A percentile compares a stretch with the other conserved stretches of the same genome.
Conservation (phyloP, 306 rosid genomes). For the Arachis stenosperma region DNA sequence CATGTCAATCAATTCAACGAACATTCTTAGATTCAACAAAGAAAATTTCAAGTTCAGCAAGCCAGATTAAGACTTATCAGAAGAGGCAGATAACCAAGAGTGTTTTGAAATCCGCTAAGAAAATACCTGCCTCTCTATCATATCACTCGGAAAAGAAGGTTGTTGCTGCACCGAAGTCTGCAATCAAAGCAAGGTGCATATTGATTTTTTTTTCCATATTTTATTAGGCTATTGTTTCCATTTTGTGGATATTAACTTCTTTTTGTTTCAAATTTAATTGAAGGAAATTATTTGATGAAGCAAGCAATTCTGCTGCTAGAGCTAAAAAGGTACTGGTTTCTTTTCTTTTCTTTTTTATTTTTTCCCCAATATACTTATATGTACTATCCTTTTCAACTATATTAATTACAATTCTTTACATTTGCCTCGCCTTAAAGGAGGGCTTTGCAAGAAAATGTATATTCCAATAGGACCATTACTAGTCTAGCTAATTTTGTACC, state of each 20-base stretch:
- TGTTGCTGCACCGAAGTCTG: conserved; percentile 35
- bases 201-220: neutral
- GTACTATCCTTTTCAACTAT: neutral
- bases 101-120: conserved; percentile 51
- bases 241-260: conserved; percentile 3
- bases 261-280: conserved; percentile 9
- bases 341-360: neutral
- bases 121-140: conserved; percentile 43
- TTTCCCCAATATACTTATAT: conserved; percentile 11
- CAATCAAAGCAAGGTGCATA: conserved; percentile 69
- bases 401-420: conserved; percentile 4
- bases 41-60: conserved; percentile 46
- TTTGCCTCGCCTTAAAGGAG: neutral
- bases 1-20: conserved; percentile 50
- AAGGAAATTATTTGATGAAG: conserved; percentile 80
- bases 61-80: conserved; percentile 40
- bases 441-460: conserved; percentile 12
- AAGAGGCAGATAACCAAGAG: conserved; percentile 51
- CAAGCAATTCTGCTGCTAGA: conserved; percentile 45
- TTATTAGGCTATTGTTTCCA: conserved; percentile 19
- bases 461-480: conserved; percentile 10
- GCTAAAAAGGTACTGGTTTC: conserved; percentile 60
- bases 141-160: conserved; percentile 55
- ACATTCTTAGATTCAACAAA: conserved; percentile 32
- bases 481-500: conserved; percentile 1